Percentiles rank a stretch among this genome's conserved stretches.
phyloP scores from a whole-genome alignment of 768 basidiomycete genomes.

The Lactifluus pinguis region DNA sequence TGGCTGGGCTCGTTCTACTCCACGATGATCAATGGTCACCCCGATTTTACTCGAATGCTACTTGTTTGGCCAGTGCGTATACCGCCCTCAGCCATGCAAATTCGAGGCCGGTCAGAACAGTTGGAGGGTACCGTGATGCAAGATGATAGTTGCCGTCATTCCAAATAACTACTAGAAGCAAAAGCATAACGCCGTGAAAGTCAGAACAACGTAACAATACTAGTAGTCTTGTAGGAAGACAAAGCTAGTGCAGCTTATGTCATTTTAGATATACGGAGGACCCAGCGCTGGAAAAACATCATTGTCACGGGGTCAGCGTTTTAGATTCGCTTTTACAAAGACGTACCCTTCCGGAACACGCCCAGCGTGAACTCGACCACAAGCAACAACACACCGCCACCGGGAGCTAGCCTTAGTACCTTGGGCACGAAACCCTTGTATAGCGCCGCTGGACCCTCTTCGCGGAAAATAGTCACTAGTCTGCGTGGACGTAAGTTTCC shows the following conservation, averaged over 20 bases:
- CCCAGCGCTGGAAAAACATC: not conserved
- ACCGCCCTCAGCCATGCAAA: no score
- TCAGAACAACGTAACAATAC: not conserved
- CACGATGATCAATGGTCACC: no score
- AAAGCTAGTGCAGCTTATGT: not conserved
- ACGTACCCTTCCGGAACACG: constrained; percentile 60
- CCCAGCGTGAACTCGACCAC: constrained; percentile 86
- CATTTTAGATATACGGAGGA: constrained; percentile 10
- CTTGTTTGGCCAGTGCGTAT: no score
- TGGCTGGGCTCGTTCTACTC: no score
- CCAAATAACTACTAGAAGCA: not conserved
- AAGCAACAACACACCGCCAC: constrained; percentile 87
- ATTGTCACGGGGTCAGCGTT: not conserved
- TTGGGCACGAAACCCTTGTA: constrained; percentile 97
- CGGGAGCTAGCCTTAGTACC: constrained; percentile 88
- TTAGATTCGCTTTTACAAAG: not conserved
- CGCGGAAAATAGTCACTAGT: constrained; percentile 67
- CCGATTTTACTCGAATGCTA: no score
- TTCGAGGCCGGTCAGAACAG: no score
- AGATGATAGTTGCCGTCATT: not conserved
- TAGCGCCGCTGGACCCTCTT: constrained; percentile 78
- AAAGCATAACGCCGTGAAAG: not conserved
- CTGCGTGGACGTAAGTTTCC: constrained; percentile 23
- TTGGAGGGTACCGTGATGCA: not conserved
- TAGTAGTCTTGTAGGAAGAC: not conserved